phyloP scores from a whole-genome alignment of 108 stramenopile genomes.

The Mediolabrus comicus region DNA sequence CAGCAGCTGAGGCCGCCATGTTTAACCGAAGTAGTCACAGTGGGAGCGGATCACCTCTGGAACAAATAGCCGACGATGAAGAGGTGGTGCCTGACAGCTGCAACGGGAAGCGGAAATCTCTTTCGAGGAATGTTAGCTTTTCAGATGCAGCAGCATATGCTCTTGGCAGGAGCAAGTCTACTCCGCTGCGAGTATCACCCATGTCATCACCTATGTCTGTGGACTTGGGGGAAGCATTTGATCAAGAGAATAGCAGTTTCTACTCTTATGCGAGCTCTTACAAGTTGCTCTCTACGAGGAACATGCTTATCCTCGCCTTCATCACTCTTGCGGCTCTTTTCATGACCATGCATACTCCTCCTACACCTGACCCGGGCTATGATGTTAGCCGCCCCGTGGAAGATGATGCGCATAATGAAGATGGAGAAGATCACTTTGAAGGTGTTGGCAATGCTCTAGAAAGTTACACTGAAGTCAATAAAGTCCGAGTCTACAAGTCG shows the following conservation, averaged over 20 bases:
- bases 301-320: neutral
- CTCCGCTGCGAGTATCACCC: slow-evolving; percentile 4
- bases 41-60: neutral
- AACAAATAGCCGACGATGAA: slow-evolving; percentile 9
- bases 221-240: neutral
- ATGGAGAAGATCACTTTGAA: slow-evolving; percentile 37
- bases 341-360: neutral
- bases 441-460: slow-evolving; percentile 15
- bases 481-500: slow-evolving; percentile 24
- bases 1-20: slow-evolving; percentile 11
- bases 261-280: neutral
- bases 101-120: too few relatives aligned
- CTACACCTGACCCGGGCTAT: neutral
- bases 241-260: neutral
- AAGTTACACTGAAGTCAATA: slow-evolving; percentile 26
- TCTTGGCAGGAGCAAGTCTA: too few relatives aligned
- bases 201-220: too few relatives aligned
- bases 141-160: too few relatives aligned
- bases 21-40: neutral
- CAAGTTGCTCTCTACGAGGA: neutral
- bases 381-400: neutral
- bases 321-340: neutral
- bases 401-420: neutral
- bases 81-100: neutral
- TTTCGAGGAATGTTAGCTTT: too few relatives aligned